A percentile compares a stretch with the other conserved stretches of the same genome.
Evolutionary conservation across 352 stramenopile genomes (phyloP).

Genomic region (Globisporangium splendens): DNA sequence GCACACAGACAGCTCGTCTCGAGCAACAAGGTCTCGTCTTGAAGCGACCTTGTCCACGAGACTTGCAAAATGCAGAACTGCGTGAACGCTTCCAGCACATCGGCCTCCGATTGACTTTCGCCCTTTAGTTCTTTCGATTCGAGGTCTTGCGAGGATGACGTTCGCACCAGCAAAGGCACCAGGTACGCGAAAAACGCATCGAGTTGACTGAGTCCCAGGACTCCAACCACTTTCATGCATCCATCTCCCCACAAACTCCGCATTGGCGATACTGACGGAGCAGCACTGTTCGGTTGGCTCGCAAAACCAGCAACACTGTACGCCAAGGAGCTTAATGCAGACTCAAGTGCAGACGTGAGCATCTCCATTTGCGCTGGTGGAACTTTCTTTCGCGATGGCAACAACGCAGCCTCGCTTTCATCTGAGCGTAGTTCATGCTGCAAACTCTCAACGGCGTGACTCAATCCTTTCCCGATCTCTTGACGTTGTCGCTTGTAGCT

Average conservation of each 20-base stretch:
- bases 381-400: neutral
- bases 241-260: slow-evolving; percentile 9
- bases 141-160: neutral
- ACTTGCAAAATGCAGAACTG: slow-evolving; percentile 5
- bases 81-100: neutral
- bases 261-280: neutral
- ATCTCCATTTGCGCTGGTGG: neutral
- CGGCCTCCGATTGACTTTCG: neutral
- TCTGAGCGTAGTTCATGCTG: slow-evolving; percentile 1
- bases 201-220: neutral
- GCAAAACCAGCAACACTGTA: neutral
- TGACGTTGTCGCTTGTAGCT: slow-evolving; percentile 3
- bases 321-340: neutral
- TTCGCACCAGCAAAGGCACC: slow-evolving; percentile 2
- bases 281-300: neutral
- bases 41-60: neutral
- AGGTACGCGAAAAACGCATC: slow-evolving; percentile 14
- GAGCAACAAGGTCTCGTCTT: slow-evolving; percentile 3
- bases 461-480: slow-evolving; percentile 2
- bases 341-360: slow-evolving; percentile 2
- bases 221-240: slow-evolving; percentile 4
- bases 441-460: neutral
- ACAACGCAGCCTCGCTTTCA: neutral
- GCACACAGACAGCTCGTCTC: slow-evolving; percentile 8
- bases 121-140: neutral